Evolutionary conservation across 2,329 filamentous ascomycete species (phyloP).

Genomic region (Fusarium illudens): DNA sequence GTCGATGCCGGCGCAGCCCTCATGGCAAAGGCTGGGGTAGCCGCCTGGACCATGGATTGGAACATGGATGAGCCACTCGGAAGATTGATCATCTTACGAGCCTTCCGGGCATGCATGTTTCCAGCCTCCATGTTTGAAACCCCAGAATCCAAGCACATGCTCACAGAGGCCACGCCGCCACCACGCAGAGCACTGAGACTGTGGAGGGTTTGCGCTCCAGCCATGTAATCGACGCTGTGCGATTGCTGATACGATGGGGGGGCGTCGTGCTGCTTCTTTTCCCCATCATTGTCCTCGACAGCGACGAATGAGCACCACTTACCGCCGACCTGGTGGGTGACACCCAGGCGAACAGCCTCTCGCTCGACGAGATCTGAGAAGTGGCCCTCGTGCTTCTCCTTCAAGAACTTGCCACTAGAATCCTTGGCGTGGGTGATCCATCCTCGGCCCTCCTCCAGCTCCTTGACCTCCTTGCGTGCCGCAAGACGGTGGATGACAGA

Average conservation of each 20-base stretch:
- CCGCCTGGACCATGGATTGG: not conserved
- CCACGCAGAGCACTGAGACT: not conserved
- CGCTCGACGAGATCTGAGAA: slow-evolving; percentile 69
- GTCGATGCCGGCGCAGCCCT: too few species aligned
- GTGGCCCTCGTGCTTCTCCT: slow-evolving; percentile 56
- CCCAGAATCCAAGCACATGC: not conserved
- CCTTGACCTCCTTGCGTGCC: slow-evolving; percentile 71
- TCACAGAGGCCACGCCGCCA: not conserved
- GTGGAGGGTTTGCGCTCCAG: not conserved
- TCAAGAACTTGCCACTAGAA: slow-evolving; percentile 53
- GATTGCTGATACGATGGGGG: not conserved
- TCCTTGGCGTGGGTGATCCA: slow-evolving; percentile 67
- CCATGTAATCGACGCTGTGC: not conserved
- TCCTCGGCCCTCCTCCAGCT: slow-evolving; percentile 75
- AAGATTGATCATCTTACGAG: not conserved
- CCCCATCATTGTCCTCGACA: slow-evolving; percentile 55
- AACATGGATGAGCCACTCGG: not conserved
- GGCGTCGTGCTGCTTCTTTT: not conserved
- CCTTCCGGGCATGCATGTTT: not conserved
- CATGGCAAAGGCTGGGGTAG: not conserved
- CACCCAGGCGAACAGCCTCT: slow-evolving; percentile 72
- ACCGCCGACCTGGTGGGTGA: slow-evolving; percentile 71
- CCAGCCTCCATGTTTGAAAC: too few species aligned
- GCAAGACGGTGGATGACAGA: slow-evolving; percentile 75
- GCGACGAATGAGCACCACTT: slow-evolving; percentile 80